A percentile compares a stretch with the other conserved stretches of the same genome.
Evolutionary conservation across 2,329 filamentous ascomycete species (phyloP).

Genomic region (Talaromyces pinophilus): DNA sequence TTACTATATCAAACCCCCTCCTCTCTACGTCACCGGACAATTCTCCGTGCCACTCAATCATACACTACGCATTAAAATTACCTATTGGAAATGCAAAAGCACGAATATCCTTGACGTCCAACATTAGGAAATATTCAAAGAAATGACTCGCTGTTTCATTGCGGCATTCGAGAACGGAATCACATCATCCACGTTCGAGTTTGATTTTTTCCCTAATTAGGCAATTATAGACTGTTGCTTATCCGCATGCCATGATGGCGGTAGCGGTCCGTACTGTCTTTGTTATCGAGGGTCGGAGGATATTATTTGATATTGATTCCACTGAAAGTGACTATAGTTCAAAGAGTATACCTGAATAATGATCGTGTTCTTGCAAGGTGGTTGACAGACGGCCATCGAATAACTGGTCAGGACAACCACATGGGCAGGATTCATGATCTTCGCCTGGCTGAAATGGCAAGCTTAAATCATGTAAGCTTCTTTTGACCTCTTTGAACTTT

Average conservation of each 20-base stretch:
- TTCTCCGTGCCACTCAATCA: neutral
- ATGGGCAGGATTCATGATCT: neutral
- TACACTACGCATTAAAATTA: too few species aligned
- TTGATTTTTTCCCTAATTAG: neutral
- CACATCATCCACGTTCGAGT: conserved; percentile 4
- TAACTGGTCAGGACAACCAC: neutral
- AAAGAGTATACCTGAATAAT: neutral
- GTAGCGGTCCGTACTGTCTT: neutral
- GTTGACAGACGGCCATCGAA: neutral
- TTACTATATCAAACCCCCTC: neutral
- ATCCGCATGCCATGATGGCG: neutral
- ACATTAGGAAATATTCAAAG: neutral
- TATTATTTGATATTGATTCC: neutral
- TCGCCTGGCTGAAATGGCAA: neutral
- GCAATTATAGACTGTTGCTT: neutral
- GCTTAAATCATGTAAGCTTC: conserved; percentile 2
- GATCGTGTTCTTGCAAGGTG: neutral
- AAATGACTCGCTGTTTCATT: neutral
- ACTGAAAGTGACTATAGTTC: neutral
- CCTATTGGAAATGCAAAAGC: neutral
- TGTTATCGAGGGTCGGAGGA: neutral
- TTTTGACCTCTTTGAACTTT: neutral
- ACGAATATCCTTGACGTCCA: neutral
- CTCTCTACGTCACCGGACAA: neutral
- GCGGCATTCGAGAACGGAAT: conserved; percentile 7